These are phyloP conservation scores for Gossypium stocksii DNA, from an alignment of 345 rosid species.

Conservation along the genomic window DNA sequence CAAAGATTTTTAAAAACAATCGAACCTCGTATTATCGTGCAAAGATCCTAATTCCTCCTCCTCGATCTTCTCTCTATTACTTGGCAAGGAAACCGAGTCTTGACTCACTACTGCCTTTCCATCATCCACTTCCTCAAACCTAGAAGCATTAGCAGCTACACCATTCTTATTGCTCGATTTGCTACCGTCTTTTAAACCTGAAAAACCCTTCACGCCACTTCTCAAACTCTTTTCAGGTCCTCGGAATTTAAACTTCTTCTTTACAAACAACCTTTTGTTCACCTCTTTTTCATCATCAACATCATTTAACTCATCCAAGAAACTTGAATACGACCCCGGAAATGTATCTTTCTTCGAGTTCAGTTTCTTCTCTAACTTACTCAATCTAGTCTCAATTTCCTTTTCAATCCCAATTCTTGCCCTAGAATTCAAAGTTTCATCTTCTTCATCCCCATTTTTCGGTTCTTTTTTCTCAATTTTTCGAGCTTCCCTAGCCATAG, in stretches of 20 bases:
- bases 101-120: conserved; percentile 6
- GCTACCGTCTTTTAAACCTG: conserved; percentile 21
- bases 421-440: conserved; percentile 22
- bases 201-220: conserved; percentile 46
- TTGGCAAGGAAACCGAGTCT: conserved; percentile 11
- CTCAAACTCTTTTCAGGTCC: conserved; percentile 18
- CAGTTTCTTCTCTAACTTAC: conserved; percentile 52
- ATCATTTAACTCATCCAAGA: conserved; percentile 27
- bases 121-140: conserved; percentile 2
- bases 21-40: conserved; percentile 25
- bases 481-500: conserved; percentile 71
- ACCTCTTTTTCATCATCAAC: conserved; percentile 22
- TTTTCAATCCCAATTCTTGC: conserved; percentile 43
- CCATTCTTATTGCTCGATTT: conserved; percentile 8
- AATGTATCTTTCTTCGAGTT: conserved; percentile 47
- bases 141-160: not conserved
- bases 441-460: conserved; percentile 27
- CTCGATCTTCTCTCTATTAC: conserved; percentile 16
- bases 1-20: conserved; percentile 18
- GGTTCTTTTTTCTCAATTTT: conserved; percentile 38
- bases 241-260: conserved; percentile 53
- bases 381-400: conserved; percentile 62
- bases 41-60: conserved; percentile 19
- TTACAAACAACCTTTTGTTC: conserved; percentile 35
- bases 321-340: conserved; percentile 28